Percentiles rank a stretch among this genome's conserved stretches.
Evolutionary conservation across 371 early-diverging fungal genomes (phyloP).

Genomic region (Mortierella sp.): DNA sequence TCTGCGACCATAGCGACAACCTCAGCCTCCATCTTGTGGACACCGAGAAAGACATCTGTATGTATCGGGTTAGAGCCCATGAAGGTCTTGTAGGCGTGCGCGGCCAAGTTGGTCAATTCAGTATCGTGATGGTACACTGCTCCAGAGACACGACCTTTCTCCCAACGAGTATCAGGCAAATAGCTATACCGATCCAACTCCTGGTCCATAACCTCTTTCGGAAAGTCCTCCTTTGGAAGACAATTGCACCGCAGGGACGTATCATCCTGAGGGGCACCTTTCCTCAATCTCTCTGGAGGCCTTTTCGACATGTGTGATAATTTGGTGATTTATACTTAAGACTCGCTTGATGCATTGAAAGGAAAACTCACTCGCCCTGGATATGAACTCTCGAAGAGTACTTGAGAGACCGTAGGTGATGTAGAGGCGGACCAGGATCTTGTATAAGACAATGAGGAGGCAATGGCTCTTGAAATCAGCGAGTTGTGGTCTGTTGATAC

Average conservation of each 20-base stretch:
- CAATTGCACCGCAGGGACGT: too few species aligned
- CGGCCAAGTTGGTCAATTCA: conserved; percentile 76
- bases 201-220: conserved; percentile 65
- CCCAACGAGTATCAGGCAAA: conserved; percentile 82
- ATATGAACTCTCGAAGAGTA: too few species aligned
- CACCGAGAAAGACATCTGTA: conserved; percentile 95
- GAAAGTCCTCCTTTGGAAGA: conserved; percentile 69
- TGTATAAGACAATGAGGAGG: conserved; percentile 70
- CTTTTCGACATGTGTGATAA: conserved; percentile 75
- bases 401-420: conserved; percentile 67
- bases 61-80: conserved; percentile 93
- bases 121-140: conserved; percentile 94
- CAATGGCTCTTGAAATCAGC: conserved; percentile 66
- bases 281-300: conserved; percentile 81
- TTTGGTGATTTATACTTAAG: conserved; percentile 68
- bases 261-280: too few species aligned
- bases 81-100: conserved; percentile 89
- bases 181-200: conserved; percentile 70
- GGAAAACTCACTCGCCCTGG: too few species aligned
- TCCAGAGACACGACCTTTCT: conserved; percentile 91
- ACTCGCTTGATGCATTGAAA: conserved; percentile 63
- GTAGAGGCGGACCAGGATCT: conserved; percentile 67
- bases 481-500: conserved; percentile 60
- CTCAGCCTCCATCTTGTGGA: conserved; percentile 96
- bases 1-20: conserved; percentile 90